phyloP scores from a whole-genome alignment of 495 filamentous ascomycete species.

The Aspergillus biplanus region DNA sequence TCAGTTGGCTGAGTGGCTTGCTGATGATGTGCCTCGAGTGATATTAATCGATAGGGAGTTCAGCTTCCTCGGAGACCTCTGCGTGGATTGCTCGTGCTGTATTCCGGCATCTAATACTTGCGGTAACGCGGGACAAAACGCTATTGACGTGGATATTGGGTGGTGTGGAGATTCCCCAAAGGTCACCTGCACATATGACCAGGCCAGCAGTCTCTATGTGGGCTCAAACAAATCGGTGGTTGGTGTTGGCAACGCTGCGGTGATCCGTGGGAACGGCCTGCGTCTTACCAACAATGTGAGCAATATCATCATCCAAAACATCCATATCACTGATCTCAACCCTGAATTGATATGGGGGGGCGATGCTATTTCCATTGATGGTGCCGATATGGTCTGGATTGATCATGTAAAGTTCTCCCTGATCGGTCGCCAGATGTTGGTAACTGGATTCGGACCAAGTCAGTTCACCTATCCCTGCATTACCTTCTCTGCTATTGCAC shows the following conservation, averaged over 20 bases:
- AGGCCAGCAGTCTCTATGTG: constrained; percentile 41
- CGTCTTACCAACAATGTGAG: constrained; percentile 39
- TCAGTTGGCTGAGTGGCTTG: not conserved
- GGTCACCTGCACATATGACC: constrained; percentile 40
- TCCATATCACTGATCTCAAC: constrained; percentile 48
- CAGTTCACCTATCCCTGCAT: constrained; percentile 8
- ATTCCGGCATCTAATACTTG: constrained; percentile 32
- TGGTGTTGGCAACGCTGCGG: constrained; percentile 37
- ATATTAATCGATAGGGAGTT: constrained; percentile 54
- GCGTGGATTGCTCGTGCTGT: constrained; percentile 41
- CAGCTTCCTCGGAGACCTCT: constrained; percentile 47
- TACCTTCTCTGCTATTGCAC: no score
- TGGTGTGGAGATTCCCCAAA: constrained; percentile 37
- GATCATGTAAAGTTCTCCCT: constrained; percentile 42
- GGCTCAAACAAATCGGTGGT: constrained; percentile 46
- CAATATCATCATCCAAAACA: constrained; percentile 52
- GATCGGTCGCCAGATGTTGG: constrained; percentile 37
- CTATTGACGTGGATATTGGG: constrained; percentile 30
- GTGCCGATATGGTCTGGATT: constrained; percentile 39
- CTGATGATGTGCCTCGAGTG: not conserved
- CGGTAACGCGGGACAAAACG: constrained; percentile 34
- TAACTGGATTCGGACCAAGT: constrained; percentile 32
- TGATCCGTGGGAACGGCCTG: constrained; percentile 45
- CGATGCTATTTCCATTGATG: constrained; percentile 42
- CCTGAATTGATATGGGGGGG: constrained; percentile 47